A percentile compares a stretch with the other conserved stretches of the same genome.
phyloP scores from a whole-genome alignment of 2,329 filamentous ascomycete genomes.

The Blastomyces percursus region DNA sequence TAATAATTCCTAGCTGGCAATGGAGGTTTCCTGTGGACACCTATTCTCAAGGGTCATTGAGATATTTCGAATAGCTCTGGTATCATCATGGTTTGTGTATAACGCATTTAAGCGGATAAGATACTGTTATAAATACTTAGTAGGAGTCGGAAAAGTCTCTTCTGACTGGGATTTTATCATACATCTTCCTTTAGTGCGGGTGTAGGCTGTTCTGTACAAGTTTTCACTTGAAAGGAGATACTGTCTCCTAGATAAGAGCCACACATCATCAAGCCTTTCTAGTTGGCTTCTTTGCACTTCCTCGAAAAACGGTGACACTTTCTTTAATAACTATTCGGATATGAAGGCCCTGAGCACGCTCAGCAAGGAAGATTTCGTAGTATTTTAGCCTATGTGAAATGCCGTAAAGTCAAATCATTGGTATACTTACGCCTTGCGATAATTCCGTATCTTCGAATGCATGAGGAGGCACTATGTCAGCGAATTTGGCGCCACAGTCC shows the following conservation, averaged over 20 bases:
- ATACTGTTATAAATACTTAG: background rate
- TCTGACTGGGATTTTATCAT: background rate
- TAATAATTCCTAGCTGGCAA: conserved; percentile 7
- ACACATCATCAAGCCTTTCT: conserved; percentile 8
- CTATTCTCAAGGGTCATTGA: conserved; percentile 8
- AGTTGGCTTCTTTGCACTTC: background rate
- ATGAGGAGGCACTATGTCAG: conserved; percentile 7
- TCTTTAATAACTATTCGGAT: conserved; percentile 4
- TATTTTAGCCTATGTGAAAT: no score
- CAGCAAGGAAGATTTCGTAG: no score
- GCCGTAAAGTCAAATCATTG: no score
- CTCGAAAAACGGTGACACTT: background rate
- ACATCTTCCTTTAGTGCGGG: conserved; percentile 2
- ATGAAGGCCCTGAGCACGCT: conserved; percentile 8
- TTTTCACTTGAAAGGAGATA: conserved; percentile 1
- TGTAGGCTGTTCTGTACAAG: background rate
- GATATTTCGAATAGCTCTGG: background rate
- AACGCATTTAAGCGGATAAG: background rate
- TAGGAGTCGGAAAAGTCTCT: background rate
- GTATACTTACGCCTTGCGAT: conserved; percentile 9
- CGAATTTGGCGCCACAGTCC: conserved; percentile 4
- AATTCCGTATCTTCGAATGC: conserved; percentile 8
- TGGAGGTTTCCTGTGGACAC: conserved; percentile 6
- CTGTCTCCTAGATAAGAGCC: conserved; percentile 7
- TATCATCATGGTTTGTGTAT: background rate